phyloP scores from a whole-genome alignment of 768 basidiomycete genomes.

The Boletus fagicola region DNA sequence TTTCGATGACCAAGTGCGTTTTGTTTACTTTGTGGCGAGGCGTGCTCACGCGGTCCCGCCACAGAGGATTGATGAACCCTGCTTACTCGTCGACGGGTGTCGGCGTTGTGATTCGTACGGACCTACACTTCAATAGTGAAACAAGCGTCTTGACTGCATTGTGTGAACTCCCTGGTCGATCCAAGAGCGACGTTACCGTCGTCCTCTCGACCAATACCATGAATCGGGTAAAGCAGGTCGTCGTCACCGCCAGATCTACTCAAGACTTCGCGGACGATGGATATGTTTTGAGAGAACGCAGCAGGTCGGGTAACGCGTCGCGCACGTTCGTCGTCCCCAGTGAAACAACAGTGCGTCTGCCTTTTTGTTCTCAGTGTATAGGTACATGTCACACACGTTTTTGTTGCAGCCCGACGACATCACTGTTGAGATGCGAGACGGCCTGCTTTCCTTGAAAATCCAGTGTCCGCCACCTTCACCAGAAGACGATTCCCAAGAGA shows the following conservation, averaged over 20 bases:
- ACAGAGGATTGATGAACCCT: constrained; percentile 28
- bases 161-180: constrained; percentile 71
- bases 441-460: constrained; percentile 57
- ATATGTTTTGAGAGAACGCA: constrained; percentile 53
- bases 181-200: constrained; percentile 54
- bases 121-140: constrained; percentile 55
- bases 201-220: constrained; percentile 58
- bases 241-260: constrained; percentile 47
- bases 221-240: constrained; percentile 62
- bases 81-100: constrained; percentile 17
- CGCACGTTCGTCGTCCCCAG: constrained; percentile 54
- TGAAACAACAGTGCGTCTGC: constrained; percentile 51
- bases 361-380: constrained; percentile 8
- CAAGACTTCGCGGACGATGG: constrained; percentile 42
- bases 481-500: constrained; percentile 43
- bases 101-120: constrained; percentile 54
- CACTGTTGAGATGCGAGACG: constrained; percentile 54
- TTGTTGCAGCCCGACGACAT: constrained; percentile 50
- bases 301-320: constrained; percentile 50
- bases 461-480: constrained; percentile 46
- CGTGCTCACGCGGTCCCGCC: constrained; percentile 12
- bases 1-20: constrained; percentile 24
- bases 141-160: constrained; percentile 53
- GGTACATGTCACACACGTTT: constrained; percentile 5
- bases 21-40: not conserved